Conservation (phyloP, 345 rosid species). For the Erucastrum elatum region DNA sequence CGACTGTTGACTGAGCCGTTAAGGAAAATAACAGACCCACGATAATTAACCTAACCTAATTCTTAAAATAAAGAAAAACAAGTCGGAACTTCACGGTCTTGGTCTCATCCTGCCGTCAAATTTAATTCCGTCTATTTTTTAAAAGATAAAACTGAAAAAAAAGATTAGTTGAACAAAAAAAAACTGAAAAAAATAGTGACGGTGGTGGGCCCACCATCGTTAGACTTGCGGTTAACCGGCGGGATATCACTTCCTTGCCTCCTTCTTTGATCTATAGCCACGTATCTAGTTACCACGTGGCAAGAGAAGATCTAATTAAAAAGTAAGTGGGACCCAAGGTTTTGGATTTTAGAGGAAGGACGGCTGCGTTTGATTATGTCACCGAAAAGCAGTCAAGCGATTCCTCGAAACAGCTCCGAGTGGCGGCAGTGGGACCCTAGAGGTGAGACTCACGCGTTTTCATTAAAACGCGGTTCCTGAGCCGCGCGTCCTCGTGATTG, state of each 20-base stretch:
- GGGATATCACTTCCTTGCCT: background rate
- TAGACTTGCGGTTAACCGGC: conserved; percentile 25
- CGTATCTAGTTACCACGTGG: conserved; percentile 20
- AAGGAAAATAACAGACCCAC: background rate
- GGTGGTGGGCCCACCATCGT: conserved; percentile 35
- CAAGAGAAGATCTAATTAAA: background rate
- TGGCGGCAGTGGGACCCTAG: conserved; percentile 30
- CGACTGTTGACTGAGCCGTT: conserved; percentile 28
- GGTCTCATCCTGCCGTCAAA: conserved; percentile 33
- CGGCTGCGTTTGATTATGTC: conserved; percentile 25
- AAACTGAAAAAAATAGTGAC: background rate
- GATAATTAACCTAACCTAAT: background rate
- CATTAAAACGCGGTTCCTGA: conserved; percentile 34
- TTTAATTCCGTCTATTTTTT: conserved; percentile 4
- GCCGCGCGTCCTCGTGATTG: conserved; percentile 42
- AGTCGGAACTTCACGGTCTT: conserved; percentile 20
- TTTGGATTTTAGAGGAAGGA: background rate
- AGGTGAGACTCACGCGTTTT: conserved; percentile 25
- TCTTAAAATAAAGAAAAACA: background rate
- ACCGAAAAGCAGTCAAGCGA: conserved; percentile 3
- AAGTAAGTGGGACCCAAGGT: conserved; percentile 3
- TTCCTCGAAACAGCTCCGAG: conserved; percentile 8
- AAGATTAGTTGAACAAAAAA: no score
- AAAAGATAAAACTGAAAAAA: background rate
- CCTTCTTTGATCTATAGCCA: background rate